Evolutionary conservation across 2,329 filamentous ascomycete species (phyloP).

Genomic region (Epichloe uncinata): DNA sequence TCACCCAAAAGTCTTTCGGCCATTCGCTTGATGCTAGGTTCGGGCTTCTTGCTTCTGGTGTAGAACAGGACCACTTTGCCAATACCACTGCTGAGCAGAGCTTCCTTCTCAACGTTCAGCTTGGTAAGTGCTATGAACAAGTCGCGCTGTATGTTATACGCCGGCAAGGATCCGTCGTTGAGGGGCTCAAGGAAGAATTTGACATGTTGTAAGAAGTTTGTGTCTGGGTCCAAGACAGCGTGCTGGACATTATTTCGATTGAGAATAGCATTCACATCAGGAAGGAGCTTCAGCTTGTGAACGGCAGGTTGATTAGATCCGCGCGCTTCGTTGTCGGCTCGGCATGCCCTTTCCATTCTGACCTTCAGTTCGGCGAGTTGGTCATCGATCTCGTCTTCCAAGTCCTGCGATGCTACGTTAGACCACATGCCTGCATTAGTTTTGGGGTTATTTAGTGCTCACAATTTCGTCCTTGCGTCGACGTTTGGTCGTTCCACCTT

Average conservation of each 20-base stretch:
- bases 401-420: constrained; percentile 43
- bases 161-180: constrained; percentile 83
- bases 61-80: constrained; percentile 97
- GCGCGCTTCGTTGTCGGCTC: constrained; percentile 73
- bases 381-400: constrained; percentile 81
- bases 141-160: constrained; percentile 95
- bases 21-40: constrained; percentile 80
- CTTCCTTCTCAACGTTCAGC: constrained; percentile 83
- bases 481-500: constrained; percentile 49
- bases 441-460: constrained; percentile 17
- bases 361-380: constrained; percentile 79
- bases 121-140: constrained; percentile 69
- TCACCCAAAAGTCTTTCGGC: constrained; percentile 87
- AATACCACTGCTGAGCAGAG: constrained; percentile 79
- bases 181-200: constrained; percentile 96
- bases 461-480: constrained; percentile 83
- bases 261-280: constrained; percentile 75
- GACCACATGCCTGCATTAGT: constrained; percentile 10
- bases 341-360: constrained; percentile 81
- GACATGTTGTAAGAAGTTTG: constrained; percentile 86
- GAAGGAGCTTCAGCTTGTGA: constrained; percentile 87
- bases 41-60: constrained; percentile 83
- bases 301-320: constrained; percentile 67
- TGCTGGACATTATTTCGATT: constrained; percentile 80
- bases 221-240: constrained; percentile 83